Evolutionary conservation across 306 rosid species (phyloP).

Genomic region (Vicia sativa): DNA sequence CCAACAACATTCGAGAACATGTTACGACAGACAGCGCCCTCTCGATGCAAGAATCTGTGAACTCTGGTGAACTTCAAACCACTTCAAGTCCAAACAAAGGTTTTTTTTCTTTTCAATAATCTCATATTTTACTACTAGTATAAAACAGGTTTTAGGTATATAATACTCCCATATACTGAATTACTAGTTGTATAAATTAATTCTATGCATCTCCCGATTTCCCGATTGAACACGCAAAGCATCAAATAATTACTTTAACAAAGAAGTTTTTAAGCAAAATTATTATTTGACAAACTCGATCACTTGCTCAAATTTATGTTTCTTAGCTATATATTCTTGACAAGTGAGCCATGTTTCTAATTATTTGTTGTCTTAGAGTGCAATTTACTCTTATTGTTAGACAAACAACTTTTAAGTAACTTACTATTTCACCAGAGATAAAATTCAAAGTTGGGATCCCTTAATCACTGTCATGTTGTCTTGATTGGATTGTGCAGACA

Average conservation of each 20-base stretch:
- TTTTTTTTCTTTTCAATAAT: constrained; percentile 29
- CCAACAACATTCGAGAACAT: constrained; percentile 37
- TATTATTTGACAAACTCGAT: no score
- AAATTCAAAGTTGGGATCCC: constrained; percentile 12
- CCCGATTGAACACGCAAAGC: no score
- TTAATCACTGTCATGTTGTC: constrained; percentile 20
- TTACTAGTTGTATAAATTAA: no score
- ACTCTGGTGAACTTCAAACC: constrained; percentile 41
- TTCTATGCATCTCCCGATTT: no score
- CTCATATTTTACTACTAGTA: constrained; percentile 24
- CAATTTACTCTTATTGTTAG: no score
- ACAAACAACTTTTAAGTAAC: no score
- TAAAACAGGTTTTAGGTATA: constrained; percentile 26
- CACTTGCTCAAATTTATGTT: no score
- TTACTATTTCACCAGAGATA: not conserved
- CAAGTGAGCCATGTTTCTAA: no score
- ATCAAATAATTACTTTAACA: no score
- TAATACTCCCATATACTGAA: not conserved
- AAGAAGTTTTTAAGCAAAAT: no score
- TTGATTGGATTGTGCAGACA: constrained; percentile 53
- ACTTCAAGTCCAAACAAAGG: constrained; percentile 57
- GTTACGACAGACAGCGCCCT: constrained; percentile 33
- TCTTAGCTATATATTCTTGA: no score
- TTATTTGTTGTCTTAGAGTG: no score
- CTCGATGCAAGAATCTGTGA: constrained; percentile 43